Base-by-base conservation (phyloP, 495 filamentous ascomycete species). In the Aspergillus diversus region DNA sequence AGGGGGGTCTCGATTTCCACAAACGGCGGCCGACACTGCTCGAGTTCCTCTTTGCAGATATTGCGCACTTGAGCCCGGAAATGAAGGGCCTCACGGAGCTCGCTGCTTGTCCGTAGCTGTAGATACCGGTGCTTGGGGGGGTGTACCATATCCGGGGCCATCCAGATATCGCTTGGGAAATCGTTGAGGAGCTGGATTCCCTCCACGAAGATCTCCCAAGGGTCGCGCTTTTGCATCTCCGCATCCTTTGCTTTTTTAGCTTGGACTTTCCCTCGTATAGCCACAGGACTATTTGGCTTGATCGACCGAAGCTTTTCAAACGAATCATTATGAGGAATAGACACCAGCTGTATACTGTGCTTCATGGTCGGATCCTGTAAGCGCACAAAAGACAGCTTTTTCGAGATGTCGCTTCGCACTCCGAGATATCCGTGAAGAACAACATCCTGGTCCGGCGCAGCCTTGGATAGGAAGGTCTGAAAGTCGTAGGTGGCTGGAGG, bases 1-100 rank as follows among this genome's bases (percentile, higher is more conserved):
- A 97, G 73, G 3, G 95, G 95, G 0, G 95, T 99, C 69, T 98
- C 96, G 46, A 97, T 83, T 63, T 97, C 91, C 6, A 85, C 72
- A 66, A 97, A 97, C 0, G 75, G 77, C 7, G 77, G 70, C 0
- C 73, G 61, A 17, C 59, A 69, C 31, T 69, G 64, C 17, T 76
- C 69, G 55, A 95, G 75, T 9, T 81, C 73, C 31, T 80, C 68
- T 17, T 88, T 81, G 59, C 89, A 83, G 37, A 74, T 56, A 33
- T 73, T 72, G 42, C 81, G 80, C 13, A 83, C 83, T 37, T 75
- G 67, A 46, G 81, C 80, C 21, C 87, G 86, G 69, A 89, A 87
- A 11, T 61, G 66, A 32, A 93, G 76, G 15, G 92, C 86, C 7
- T 87, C 72, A 7, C 84, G 83, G 0, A 97, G 75, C 12, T 81